A percentile compares a stretch with the other conserved stretches of the same genome.
Conservation (phyloP, 306 rosid genomes). For the Lagenaria siceraria region DNA sequence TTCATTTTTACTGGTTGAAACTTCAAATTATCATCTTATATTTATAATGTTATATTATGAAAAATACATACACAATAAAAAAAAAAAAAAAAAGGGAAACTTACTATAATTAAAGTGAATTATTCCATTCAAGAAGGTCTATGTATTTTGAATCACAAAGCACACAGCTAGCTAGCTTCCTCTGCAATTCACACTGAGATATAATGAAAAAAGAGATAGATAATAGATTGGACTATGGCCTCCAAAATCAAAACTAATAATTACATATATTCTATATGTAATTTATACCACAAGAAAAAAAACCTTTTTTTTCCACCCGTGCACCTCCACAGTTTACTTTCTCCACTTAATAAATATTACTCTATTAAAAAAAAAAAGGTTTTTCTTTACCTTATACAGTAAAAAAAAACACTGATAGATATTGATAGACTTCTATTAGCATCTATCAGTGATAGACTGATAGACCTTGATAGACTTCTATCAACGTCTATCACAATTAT, state of each 20-base stretch:
- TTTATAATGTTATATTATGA: neutral
- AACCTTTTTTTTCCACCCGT: constrained; percentile 2
- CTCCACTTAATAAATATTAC: neutral
- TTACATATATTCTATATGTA: neutral
- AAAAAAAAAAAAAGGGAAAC: neutral
- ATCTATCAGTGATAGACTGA: no score
- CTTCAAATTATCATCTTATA: neutral
- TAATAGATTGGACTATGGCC: neutral
- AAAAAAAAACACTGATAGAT: no score
- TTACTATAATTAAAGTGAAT: neutral
- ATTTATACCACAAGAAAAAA: neutral
- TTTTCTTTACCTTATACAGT: no score
- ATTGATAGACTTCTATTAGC: no score
- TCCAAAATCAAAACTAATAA: constrained; percentile 4
- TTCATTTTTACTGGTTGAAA: no score
- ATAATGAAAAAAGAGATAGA: neutral
- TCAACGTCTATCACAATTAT: no score
- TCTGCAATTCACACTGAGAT: neutral
- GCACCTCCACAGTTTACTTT: neutral
- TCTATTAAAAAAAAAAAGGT: neutral
- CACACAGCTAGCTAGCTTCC: constrained; percentile 1
- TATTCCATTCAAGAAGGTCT: neutral
- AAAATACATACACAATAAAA: neutral
- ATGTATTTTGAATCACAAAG: neutral
- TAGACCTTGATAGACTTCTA: no score